Conservation (phyloP, 179 eudicot genomes). For the Vitellaria paradoxa region DNA sequence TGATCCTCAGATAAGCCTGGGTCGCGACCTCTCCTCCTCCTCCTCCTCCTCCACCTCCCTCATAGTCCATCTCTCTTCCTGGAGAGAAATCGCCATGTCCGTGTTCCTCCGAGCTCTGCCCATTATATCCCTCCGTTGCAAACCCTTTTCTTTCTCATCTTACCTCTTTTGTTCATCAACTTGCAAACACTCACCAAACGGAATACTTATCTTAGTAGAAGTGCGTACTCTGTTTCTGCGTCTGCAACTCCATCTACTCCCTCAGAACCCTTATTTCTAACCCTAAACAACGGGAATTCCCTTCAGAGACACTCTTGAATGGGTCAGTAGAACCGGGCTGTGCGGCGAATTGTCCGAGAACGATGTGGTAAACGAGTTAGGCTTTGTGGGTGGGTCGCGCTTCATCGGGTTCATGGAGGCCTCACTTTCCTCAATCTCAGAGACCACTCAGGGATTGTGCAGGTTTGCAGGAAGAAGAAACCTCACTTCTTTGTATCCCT, state of each 20-base stretch:
- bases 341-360: constrained; percentile 70
- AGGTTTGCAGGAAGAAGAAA: constrained; percentile 34
- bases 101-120: constrained; percentile 56
- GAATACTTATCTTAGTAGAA: neutral
- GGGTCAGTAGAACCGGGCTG: constrained; percentile 60
- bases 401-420: constrained; percentile 80
- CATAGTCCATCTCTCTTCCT: neutral
- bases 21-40: too few relatives aligned
- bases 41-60: neutral
- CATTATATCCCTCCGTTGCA: constrained; percentile 34
- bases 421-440: constrained; percentile 77
- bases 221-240: constrained; percentile 21
- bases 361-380: constrained; percentile 77
- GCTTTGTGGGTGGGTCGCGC: constrained; percentile 96
- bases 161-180: constrained; percentile 29
- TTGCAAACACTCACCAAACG: constrained; percentile 19
- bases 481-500: too few relatives aligned
- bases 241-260: constrained; percentile 23
- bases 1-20: constrained; percentile 20
- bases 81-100: constrained; percentile 34
- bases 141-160: constrained; percentile 24
- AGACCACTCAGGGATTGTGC: constrained; percentile 83
- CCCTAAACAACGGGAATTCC: constrained; percentile 22
- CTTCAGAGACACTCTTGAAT: constrained; percentile 44
- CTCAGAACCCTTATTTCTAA: constrained; percentile 21